These are phyloP conservation scores for Ormosia emarginata DNA, from an alignment of 306 rosid genomes.

Conservation along the genomic window DNA sequence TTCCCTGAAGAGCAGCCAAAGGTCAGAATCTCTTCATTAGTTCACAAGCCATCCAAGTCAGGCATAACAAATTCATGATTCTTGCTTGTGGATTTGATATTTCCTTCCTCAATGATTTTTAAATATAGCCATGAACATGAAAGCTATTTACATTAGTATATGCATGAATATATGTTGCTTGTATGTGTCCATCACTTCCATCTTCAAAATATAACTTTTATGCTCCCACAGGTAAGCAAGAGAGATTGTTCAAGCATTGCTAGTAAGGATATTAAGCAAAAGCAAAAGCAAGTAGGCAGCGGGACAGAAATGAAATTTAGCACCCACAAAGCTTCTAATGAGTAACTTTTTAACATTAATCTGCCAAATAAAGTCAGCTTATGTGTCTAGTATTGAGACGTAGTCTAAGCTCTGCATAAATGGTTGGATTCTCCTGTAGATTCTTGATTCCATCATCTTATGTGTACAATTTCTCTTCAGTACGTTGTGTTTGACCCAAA, in stretches of 20 bases:
- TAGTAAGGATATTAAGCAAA: constrained; percentile 35
- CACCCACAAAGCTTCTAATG: constrained; percentile 18
- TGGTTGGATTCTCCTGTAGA: constrained; percentile 32
- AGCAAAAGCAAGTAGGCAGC: constrained; percentile 34
- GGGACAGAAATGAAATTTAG: constrained; percentile 30
- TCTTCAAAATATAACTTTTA: constrained; percentile 6
- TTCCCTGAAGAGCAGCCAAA: constrained; percentile 39
- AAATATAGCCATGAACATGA: background rate
- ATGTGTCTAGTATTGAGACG: constrained; percentile 9
- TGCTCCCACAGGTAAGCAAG: constrained; percentile 42
- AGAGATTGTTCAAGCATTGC: constrained; percentile 35
- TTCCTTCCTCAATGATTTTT: background rate
- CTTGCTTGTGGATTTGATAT: background rate
- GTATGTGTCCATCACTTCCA: background rate
- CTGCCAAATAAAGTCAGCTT: background rate
- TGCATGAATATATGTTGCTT: constrained; percentile 7
- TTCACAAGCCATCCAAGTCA: background rate
- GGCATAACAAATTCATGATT: background rate
- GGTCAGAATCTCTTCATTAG: constrained; percentile 35
- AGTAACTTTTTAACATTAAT: constrained; percentile 8
- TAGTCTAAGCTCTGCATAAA: background rate
- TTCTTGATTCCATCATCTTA: constrained; percentile 12
- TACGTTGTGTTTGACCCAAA: background rate
- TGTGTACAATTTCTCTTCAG: constrained; percentile 22
- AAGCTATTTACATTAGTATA: background rate